A percentile compares a stretch with the other conserved stretches of the same genome.
Conservation (phyloP, 2,329 filamentous ascomycete genomes). For the Ramularia endophylla region DNA sequence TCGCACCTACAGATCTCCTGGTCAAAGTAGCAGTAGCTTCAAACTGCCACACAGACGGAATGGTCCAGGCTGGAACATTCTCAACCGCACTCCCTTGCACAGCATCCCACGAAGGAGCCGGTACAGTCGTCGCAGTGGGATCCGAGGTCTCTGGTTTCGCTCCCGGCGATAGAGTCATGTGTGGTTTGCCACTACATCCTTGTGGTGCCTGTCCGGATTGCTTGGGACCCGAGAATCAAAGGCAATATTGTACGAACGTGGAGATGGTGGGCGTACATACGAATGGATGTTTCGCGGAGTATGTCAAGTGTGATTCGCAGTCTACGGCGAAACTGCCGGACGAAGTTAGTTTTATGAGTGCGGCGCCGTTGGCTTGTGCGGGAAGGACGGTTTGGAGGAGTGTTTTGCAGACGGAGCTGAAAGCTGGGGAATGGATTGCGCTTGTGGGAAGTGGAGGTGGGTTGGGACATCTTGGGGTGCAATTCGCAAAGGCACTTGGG, state of each 20-base stretch:
- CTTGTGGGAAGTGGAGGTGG: conserved; percentile 47
- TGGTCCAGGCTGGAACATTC: conserved; percentile 50
- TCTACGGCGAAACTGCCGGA: conserved; percentile 45
- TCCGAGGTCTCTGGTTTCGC: conserved; percentile 37
- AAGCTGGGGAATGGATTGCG: conserved; percentile 35
- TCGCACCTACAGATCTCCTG: conserved; percentile 51
- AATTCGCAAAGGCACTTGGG: conserved; percentile 47
- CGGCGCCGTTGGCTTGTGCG: conserved; percentile 54
- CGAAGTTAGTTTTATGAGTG: conserved; percentile 43
- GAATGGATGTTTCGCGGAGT: conserved; percentile 55
- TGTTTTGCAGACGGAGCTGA: conserved; percentile 38
- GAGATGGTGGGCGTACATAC: conserved; percentile 43
- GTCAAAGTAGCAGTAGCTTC: conserved; percentile 56
- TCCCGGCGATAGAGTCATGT: conserved; percentile 52
- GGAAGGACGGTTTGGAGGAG: conserved; percentile 48
- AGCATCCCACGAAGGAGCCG: conserved; percentile 53
- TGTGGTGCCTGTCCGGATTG: conserved; percentile 53
- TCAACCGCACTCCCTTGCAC: conserved; percentile 45
- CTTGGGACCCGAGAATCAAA: conserved; percentile 41
- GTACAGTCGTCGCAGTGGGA: conserved; percentile 49
- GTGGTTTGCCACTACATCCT: conserved; percentile 47
- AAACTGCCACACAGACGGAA: conserved; percentile 57
- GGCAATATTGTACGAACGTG: conserved; percentile 48
- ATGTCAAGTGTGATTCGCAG: conserved; percentile 46
- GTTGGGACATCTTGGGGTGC: conserved; percentile 49